Evolutionary conservation across 495 filamentous ascomycete species (phyloP), one percentile per base, ranked within the genome.

Genomic region (Oidiodendron maius): DNA sequence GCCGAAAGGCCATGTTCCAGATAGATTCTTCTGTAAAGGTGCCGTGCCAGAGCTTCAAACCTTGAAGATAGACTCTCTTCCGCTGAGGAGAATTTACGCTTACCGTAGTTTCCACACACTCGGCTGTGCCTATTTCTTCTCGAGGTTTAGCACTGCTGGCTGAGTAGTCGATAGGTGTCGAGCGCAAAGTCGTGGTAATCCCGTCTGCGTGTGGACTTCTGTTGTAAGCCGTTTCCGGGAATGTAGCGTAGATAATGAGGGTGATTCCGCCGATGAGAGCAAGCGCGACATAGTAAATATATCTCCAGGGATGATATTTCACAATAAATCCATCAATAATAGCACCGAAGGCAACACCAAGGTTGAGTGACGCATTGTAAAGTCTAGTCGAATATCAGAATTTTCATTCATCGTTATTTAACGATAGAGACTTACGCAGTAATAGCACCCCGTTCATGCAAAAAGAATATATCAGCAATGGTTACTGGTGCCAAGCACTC

Each of bases 401-500:
- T 12, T 5, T 12, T 40, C 18, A 10, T 40, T 18, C 11, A 28
- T 11, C 6, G n/a, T 24, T 10, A 40, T 16, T 18, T 8, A n/a
- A 3, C 12, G 25, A 42, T 8, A 8, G 6, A 45, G n/a, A 8
- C 51, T 36, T 35, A 51, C 16, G 65, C 57, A 65, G 67, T 68
- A 28, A 74, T 60, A 0, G 63, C 63, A 21, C 73, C 76, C 18
- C 76, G 66, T 56, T 80, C 75, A 38, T 80, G 76, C 10, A 80
- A 60, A 60, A 77, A 80, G 60, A 77, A 80, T 20, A 78, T 36
- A 48, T 80, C 75, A n/a, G 71, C 64, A 24, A 78, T 77, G 0
- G 71, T 72, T 12, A 73, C 60, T 3, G 71, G 72, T 1, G 63
- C 69, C 12, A 80, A 65, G 35, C 67, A 71, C 55, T 79, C 75